These are phyloP conservation scores for Metarhizium robertsii DNA, from an alignment of 2,329 filamentous ascomycete species.

Conservation along the genomic window DNA sequence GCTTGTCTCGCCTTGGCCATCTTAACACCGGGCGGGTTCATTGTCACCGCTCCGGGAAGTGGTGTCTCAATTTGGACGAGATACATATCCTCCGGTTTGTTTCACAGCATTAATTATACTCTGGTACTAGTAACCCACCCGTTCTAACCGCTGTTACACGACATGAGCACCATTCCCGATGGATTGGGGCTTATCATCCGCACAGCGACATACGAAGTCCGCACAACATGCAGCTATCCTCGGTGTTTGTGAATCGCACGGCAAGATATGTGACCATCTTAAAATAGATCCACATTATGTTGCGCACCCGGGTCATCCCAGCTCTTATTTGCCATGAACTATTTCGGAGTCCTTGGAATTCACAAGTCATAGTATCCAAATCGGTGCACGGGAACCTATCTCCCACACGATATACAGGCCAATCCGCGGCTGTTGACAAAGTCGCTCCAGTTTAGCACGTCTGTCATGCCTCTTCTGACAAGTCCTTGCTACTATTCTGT, in stretches of 20 bases:
- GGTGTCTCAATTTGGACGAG: not conserved
- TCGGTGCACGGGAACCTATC: too few relatives aligned
- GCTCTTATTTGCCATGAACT: too few relatives aligned
- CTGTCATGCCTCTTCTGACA: too few relatives aligned
- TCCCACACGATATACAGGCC: too few relatives aligned
- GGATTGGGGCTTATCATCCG: not conserved
- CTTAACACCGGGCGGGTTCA: not conserved
- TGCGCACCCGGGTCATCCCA: not conserved
- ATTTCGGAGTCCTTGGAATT: too few relatives aligned
- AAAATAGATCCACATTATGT: not conserved
- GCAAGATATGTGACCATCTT: not conserved
- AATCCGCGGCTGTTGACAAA: too few relatives aligned
- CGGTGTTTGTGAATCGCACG: not conserved
- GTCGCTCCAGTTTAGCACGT: too few relatives aligned
- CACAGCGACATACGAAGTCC: not conserved
- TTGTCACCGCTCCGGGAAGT: not conserved
- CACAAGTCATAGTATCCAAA: too few relatives aligned
- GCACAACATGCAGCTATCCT: not conserved
- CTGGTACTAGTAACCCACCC: not conserved
- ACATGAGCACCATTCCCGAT: not conserved
- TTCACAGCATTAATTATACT: not conserved
- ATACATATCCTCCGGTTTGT: not conserved
- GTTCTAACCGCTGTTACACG: slow-evolving; percentile 5
- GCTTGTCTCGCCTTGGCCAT: not conserved
- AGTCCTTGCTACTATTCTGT: not conserved